Conservation (phyloP, 2,329 filamentous ascomycete genomes). For the Orbilia brochopaga region DNA sequence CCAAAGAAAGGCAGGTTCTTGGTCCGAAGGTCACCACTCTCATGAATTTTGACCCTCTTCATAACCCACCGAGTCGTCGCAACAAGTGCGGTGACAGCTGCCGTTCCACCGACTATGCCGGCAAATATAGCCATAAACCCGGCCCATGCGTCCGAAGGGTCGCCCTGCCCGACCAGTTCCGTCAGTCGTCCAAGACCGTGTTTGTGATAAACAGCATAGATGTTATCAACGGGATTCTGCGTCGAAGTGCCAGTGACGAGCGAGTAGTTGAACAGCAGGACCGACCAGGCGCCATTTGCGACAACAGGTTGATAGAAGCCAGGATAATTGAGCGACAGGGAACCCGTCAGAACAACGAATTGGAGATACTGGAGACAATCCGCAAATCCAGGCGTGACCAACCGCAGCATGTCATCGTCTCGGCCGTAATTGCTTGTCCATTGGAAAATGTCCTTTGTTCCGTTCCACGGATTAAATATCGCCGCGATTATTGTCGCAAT, state of each 20-base stretch:
- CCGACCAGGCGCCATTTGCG: constrained; percentile 86
- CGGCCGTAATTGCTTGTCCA: constrained; percentile 99
- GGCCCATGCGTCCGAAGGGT: constrained; percentile 83
- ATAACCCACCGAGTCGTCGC: constrained; percentile 79
- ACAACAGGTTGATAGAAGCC: constrained; percentile 92
- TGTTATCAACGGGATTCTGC: constrained; percentile 75
- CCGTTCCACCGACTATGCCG: constrained; percentile 72
- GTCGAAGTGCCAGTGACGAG: constrained; percentile 69
- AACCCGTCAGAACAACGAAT: constrained; percentile 86
- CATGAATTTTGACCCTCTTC: constrained; percentile 71
- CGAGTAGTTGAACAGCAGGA: constrained; percentile 87
- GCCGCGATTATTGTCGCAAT: constrained; percentile 82
- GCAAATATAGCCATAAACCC: constrained; percentile 92
- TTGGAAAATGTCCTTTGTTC: constrained; percentile 83
- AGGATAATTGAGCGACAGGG: constrained; percentile 83
- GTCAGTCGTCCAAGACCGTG: constrained; percentile 81
- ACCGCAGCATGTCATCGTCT: constrained; percentile 84
- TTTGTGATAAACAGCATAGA: constrained; percentile 79
- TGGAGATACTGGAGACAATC: constrained; percentile 98
- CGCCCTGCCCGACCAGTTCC: constrained; percentile 80
- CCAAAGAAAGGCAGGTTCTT: constrained; percentile 83
- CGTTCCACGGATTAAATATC: constrained; percentile 86
- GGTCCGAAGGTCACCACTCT: constrained; percentile 83
- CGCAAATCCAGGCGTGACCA: constrained; percentile 94
- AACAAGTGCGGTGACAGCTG: constrained; percentile 74